Evolutionary conservation across 768 basidiomycete species (phyloP).

Genomic region (Chiua virens): DNA sequence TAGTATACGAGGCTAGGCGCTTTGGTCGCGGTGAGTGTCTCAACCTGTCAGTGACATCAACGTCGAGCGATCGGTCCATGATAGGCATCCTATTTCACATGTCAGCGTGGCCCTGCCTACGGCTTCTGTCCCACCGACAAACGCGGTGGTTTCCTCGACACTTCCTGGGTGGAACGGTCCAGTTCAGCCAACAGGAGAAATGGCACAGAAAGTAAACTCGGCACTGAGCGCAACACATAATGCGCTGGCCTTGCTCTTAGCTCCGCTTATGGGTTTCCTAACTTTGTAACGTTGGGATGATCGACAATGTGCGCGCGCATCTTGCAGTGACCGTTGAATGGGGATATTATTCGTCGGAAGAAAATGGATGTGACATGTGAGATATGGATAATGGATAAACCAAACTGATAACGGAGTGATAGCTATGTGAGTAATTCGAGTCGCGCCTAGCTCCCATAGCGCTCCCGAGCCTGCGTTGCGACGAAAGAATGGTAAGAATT

Average conservation of each 20-base stretch:
- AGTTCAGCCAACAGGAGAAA: constrained; percentile 10
- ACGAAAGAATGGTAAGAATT: constrained; percentile 25
- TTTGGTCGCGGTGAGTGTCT: constrained; percentile 53
- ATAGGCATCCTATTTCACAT: constrained; percentile 70
- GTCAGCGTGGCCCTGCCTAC: constrained; percentile 67
- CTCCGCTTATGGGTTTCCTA: constrained; percentile 29
- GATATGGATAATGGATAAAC: constrained; percentile 12
- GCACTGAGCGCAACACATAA: constrained; percentile 20
- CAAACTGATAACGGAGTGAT: constrained; percentile 9
- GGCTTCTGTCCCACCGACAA: constrained; percentile 52
- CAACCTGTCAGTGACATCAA: background rate
- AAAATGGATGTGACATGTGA: constrained; percentile 11
- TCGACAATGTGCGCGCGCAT: background rate
- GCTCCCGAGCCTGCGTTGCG: constrained; percentile 36
- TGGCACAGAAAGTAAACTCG: constrained; percentile 23
- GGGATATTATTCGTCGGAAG: constrained; percentile 20
- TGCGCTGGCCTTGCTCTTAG: constrained; percentile 21
- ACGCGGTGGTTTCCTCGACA: constrained; percentile 66
- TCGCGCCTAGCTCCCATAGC: constrained; percentile 30
- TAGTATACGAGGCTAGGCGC: constrained; percentile 56
- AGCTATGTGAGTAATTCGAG: constrained; percentile 11
- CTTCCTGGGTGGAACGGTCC: constrained; percentile 34
- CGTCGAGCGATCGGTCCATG: background rate
- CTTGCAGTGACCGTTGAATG: constrained; percentile 5
- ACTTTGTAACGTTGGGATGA: constrained; percentile 17